phyloP scores from a whole-genome alignment of 805 yeast species.

The Yarrowia bubula region DNA sequence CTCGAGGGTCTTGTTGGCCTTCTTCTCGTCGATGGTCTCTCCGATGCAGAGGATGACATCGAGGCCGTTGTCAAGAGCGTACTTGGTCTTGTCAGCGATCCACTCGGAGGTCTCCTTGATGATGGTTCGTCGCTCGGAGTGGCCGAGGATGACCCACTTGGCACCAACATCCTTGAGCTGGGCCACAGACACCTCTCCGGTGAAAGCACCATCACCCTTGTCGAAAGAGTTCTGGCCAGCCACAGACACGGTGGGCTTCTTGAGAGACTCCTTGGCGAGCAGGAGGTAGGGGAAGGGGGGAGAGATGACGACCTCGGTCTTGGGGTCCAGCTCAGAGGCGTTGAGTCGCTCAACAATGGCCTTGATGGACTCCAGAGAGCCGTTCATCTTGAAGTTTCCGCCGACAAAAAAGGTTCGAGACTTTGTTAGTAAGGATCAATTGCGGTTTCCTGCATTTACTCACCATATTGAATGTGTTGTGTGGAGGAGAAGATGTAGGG shows the following conservation, averaged over 20 bases:
- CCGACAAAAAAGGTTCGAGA: constrained; percentile 96
- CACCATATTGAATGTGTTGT: constrained; percentile 14
- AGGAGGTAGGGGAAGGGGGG: constrained; percentile 94
- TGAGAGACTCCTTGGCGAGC: constrained; percentile 68
- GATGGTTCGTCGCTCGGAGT: constrained; percentile 96
- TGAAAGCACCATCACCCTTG: constrained; percentile 93
- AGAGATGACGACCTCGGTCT: constrained; percentile 90
- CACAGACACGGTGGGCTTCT: constrained; percentile 65
- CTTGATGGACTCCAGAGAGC: constrained; percentile 80
- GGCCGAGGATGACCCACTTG: constrained; percentile 94
- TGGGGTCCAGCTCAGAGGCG: constrained; percentile 66
- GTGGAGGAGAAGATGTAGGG: not conserved
- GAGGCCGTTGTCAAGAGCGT: constrained; percentile 85
- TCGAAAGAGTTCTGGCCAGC: constrained; percentile 90
- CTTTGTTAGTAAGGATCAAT: constrained; percentile 38
- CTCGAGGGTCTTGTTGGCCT: constrained; percentile 78
- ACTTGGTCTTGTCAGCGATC: constrained; percentile 90
- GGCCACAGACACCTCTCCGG: constrained; percentile 92
- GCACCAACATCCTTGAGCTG: constrained; percentile 90
- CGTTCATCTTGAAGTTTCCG: constrained; percentile 99
- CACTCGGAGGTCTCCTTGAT: constrained; percentile 87
- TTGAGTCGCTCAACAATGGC: constrained; percentile 81
- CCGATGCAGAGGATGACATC: constrained; percentile 96
- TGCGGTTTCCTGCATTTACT: not conserved
- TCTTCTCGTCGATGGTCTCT: constrained; percentile 94